Evolutionary conservation across 495 filamentous ascomycete genomes (phyloP), one percentile per base, ranked within the genome.

Genomic region (Aspergillus homomorphus): DNA sequence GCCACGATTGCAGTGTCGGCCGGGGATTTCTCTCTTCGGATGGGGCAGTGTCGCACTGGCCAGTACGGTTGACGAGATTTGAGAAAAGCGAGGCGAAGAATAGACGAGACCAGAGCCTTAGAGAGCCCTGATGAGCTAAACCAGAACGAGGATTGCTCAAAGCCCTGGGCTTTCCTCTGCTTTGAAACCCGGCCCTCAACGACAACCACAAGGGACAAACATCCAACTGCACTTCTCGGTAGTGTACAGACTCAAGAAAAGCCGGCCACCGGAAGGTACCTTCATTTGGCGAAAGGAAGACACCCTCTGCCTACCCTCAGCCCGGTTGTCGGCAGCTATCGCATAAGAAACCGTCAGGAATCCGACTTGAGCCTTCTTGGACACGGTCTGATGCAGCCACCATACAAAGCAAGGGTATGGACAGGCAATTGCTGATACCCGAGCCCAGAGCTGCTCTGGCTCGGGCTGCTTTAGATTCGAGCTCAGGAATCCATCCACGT

Each of bases 401-500:
- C 28, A 18, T 18, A 30, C n/a, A 23, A n/a, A 51, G 18, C 18
- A 51, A 28, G 23, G 19, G 24, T 23, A 23, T 28, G 33, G 33
- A 5, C 14, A 51, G 48, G 48, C 22, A 38, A 7, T 51, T 30
- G 48, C 24, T 51, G 46, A 21, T 24, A 26, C 20, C 30, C 9
- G n/a, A 8, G 23, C 6, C 21, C 23, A 24, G 24, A 51, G 16
- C 21, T 28, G 15, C 10, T 24, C 21, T 12, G 21, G 21, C 21
- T 50, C 46, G 1, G 14, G 10, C 9, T 28, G 23, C 21, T 50
- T 50, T 21, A 10, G 22, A 23, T 43, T 30, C 28, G 45, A n/a
- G 48, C 23, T 41, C 48, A 58, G 53, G 26, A 62, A 56, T 55
- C 24, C 19, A 49, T 62, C 60, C 60, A 62, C 60, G 60, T 62